phyloP scores from a whole-genome alignment of 176 grass and related monocot genomes.

The Chloris gayana region DNA sequence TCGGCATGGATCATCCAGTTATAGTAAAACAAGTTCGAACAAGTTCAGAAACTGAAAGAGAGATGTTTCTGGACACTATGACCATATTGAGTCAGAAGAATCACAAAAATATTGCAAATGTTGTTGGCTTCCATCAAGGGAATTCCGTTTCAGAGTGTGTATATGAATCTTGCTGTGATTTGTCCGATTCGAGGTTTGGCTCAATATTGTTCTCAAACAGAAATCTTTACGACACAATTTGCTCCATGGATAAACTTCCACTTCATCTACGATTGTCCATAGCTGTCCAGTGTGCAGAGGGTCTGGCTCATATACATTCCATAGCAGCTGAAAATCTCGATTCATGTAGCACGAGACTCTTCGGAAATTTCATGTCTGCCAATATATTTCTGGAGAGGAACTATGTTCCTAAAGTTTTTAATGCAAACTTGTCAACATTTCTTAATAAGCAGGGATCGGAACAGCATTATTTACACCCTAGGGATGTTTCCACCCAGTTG shows the following conservation, averaged over 20 bases:
- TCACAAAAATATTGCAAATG: not conserved
- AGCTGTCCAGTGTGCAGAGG: constrained; percentile 24
- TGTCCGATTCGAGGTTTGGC: not conserved
- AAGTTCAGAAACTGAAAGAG: not conserved
- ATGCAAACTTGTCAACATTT: not conserved
- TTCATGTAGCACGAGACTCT: not conserved
- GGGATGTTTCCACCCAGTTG: not conserved
- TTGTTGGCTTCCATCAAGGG: constrained; percentile 14
- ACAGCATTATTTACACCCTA: not conserved
- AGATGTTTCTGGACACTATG: not conserved
- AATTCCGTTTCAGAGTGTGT: not conserved
- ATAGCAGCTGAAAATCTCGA: not conserved
- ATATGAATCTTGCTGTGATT: no score
- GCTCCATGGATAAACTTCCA: not conserved
- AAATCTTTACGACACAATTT: constrained; percentile 10
- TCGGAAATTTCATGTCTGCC: not conserved
- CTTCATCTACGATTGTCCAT: not conserved
- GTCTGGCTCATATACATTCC: constrained; percentile 15
- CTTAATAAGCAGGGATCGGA: not conserved
- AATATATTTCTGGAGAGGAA: constrained; percentile 8
- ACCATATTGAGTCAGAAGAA: constrained; percentile 1
- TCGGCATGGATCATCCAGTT: not conserved
- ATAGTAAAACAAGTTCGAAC: not conserved
- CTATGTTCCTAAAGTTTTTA: constrained; percentile 4
- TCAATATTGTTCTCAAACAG: not conserved